Conservation (phyloP, 441 rosid genomes). For the Pelargonium citronellum region DNA sequence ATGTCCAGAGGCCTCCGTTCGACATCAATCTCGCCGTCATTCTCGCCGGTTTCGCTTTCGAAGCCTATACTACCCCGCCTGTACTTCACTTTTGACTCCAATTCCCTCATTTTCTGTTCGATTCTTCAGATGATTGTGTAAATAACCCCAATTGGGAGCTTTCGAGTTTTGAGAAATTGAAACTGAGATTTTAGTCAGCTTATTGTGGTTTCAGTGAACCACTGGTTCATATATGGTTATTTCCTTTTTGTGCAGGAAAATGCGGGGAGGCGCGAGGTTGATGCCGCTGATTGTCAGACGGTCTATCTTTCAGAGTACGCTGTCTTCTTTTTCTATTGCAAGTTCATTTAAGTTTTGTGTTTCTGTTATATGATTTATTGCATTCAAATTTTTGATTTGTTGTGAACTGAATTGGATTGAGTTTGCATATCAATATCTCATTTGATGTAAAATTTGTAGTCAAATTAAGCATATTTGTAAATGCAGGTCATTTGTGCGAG, state of each 20-base stretch:
- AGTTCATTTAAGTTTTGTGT: neutral
- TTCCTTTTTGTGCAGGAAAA: slow-evolving; percentile 43
- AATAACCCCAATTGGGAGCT: neutral
- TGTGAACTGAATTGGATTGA: neutral
- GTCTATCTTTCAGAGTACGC: slow-evolving; percentile 83
- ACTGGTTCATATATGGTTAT: neutral
- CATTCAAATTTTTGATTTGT: neutral
- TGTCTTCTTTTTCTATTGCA: slow-evolving; percentile 5
- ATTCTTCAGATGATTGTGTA: neutral
- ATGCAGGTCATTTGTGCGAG: slow-evolving; percentile 71
- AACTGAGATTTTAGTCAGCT: neutral
- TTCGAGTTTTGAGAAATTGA: neutral
- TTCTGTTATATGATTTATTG: neutral
- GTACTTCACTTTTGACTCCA: slow-evolving; percentile 26
- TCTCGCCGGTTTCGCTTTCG: slow-evolving; percentile 93
- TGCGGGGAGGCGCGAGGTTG: slow-evolving; percentile 60
- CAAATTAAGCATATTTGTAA: slow-evolving; percentile 12
- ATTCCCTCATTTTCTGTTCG: neutral
- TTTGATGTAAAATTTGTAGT: neutral
- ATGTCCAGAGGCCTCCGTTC: slow-evolving; percentile 54
- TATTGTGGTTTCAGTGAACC: neutral
- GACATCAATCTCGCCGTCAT: slow-evolving; percentile 88
- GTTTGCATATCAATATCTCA: neutral
- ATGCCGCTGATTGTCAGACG: slow-evolving; percentile 76
- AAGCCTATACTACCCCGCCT: slow-evolving; percentile 65